These are phyloP conservation scores for Salmacisia buchloeana DNA, from an alignment of 1,284 basidiomycete genomes.

Conservation along the genomic window DNA sequence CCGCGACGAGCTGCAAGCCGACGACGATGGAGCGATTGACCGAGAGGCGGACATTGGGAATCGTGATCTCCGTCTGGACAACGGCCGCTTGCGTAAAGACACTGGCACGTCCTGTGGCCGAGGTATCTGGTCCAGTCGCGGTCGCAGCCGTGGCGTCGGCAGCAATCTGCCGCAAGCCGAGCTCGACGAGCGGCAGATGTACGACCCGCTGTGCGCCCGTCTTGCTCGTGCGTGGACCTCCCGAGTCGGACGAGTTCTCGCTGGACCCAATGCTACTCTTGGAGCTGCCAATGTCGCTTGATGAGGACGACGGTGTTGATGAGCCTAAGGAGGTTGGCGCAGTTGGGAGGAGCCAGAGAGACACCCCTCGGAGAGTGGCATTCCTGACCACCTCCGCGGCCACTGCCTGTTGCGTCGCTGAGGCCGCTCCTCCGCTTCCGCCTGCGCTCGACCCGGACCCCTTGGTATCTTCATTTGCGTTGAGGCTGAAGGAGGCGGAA, in stretches of 20 bases:
- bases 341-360: neutral
- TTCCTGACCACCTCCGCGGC: neutral
- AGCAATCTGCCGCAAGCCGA: neutral
- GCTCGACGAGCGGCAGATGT: neutral
- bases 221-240: neutral
- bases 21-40: constrained; percentile 20
- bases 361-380: neutral
- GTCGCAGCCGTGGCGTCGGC: neutral
- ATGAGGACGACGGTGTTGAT: neutral
- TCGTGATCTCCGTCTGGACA: neutral
- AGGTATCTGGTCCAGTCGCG: neutral
- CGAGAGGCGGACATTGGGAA: neutral
- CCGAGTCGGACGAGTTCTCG: constrained; percentile 4
- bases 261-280: neutral
- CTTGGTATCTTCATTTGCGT: neutral
- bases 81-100: neutral
- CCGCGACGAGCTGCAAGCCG: constrained; percentile 33
- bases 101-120: no score
- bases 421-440: neutral
- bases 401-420: neutral
- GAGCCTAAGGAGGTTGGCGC: neutral
- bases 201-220: neutral
- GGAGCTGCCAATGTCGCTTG: neutral
- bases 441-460: neutral
- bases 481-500: constrained; percentile 7